phyloP scores from a whole-genome alignment of 1,284 basidiomycete genomes.

The Macrocystidia cucumis region DNA sequence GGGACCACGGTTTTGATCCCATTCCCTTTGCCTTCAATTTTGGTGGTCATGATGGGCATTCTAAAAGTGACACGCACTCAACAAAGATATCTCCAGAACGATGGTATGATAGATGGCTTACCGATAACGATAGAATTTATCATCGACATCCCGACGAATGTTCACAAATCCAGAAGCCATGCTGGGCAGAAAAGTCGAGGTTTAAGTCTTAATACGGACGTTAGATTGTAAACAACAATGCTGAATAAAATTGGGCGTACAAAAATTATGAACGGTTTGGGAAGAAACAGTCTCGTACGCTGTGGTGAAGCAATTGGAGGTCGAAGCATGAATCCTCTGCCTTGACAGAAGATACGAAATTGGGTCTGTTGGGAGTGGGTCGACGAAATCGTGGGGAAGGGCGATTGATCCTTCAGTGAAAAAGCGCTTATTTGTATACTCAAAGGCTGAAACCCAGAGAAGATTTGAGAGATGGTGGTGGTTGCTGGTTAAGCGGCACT shows the following conservation, averaged over 20 bases:
- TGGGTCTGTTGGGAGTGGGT: conserved; percentile 31
- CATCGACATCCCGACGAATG: conserved; percentile 97
- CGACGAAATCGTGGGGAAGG: conserved; percentile 58
- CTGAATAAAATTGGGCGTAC: conserved; percentile 28
- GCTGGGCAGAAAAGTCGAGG: conserved; percentile 56
- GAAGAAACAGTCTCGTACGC: conserved; percentile 53
- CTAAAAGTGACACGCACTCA: conserved; percentile 26
- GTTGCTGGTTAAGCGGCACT: too few relatives aligned
- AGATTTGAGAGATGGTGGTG: conserved; percentile 24
- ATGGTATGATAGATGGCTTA: conserved; percentile 24
- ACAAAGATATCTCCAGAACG: neutral
- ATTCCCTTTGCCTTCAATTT: conserved; percentile 99
- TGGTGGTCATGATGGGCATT: conserved; percentile 94
- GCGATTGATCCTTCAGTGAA: conserved; percentile 16
- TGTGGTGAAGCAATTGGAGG: conserved; percentile 66
- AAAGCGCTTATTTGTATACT: conserved; percentile 6
- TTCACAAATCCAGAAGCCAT: conserved; percentile 93
- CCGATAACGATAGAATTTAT: conserved; percentile 89
- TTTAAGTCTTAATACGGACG: conserved; percentile 23
- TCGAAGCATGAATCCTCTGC: conserved; percentile 88
- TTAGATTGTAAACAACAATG: conserved; percentile 2
- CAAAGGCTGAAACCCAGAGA: too few relatives aligned
- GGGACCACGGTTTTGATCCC: conserved; percentile 99
- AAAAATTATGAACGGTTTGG: conserved; percentile 46
- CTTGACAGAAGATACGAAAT: conserved; percentile 55